Base-by-base conservation (phyloP, 345 rosid species). In the Aquilaria yunnanensis region DNA sequence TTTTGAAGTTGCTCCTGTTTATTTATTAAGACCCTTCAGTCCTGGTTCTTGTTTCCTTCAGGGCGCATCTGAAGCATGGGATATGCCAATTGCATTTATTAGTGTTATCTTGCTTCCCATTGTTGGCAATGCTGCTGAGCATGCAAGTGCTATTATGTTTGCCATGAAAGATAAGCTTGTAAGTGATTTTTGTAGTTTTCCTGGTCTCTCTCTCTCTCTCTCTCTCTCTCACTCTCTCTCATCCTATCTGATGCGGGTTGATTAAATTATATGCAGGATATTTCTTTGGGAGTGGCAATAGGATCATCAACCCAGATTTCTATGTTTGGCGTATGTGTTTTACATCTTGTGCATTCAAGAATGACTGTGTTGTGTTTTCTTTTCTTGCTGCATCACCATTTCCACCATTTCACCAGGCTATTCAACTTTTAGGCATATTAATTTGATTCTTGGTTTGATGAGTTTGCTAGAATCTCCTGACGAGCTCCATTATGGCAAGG, bases 161-260 rank as follows among this genome's bases (percentile, higher is more conserved):
- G 98, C 97, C 46, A 88, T 90, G 96, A 90, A 93, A 78, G 92
- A 90, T 74, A 93, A 93, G 77, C 92, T 93, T 66, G 98, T 93
- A 84, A 56, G 82, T 55, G 62, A 23, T 60, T 46, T 56, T 33
- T 47, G 37, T 2, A 6, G 31, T 23, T 31, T 47, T 32, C 47
- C n/a, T 56, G 48, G 23, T 16, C 37, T 23, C 31, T 54, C 52
- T 23, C 23, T 23, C 23, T 23, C 23, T 23, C 23, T 23, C 23
- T 23, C 23, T 23, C 23, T 23, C 23, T 23, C 23, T 23, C 23
- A 0, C 23, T 23, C 23, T 23, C 23, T 23, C 23, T 23, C 23
- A 23, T 23, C 23, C 32, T 12, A 32, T 51, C 1, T 45, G 43
- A 5, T 48, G 63, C 55, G 50, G 53, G 54, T n/a, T 53, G 31